Evolutionary conservation across 371 early-diverging fungal species (phyloP).

Genomic region (Mortierella sp.): DNA sequence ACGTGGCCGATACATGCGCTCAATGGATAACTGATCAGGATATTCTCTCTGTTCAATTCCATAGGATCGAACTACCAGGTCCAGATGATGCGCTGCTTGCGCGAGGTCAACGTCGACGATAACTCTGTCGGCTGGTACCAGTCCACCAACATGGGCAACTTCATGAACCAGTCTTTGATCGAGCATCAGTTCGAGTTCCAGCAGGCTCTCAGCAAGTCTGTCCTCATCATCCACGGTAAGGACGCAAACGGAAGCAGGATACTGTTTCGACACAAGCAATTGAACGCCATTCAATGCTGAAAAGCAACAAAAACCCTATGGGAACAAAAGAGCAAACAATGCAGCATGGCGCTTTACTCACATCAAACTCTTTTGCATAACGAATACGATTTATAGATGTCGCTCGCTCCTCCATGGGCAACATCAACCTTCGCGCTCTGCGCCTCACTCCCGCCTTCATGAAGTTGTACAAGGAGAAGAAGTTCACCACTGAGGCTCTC

Average conservation of each 20-base stretch:
- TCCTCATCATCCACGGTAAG: slow-evolving; percentile 88
- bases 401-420: slow-evolving; percentile 86
- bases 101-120: slow-evolving; percentile 94
- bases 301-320: not conserved
- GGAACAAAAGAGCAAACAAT: not conserved
- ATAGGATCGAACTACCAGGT: slow-evolving; percentile 87
- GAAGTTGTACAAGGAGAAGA: slow-evolving; percentile 85
- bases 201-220: slow-evolving; percentile 86
- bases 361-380: not conserved
- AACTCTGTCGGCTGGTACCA: slow-evolving; percentile 98
- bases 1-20: not conserved
- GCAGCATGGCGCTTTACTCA: not conserved
- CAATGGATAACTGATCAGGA: slow-evolving; percentile 20
- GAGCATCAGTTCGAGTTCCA: slow-evolving; percentile 94
- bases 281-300: not conserved
- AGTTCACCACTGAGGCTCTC: slow-evolving; percentile 87
- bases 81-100: slow-evolving; percentile 93
- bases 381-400: slow-evolving; percentile 70
- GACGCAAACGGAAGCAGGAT: not conserved
- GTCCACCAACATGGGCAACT: slow-evolving; percentile 89
- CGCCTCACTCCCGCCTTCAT: slow-evolving; percentile 89
- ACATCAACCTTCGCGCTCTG: slow-evolving; percentile 89
- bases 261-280: not conserved
- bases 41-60: not conserved
- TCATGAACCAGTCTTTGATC: slow-evolving; percentile 91